A percentile compares a stretch with the other conserved stretches of the same genome.
Evolutionary conservation across 305 asterid genomes (phyloP).

Genomic region (Salvia sclarea): DNA sequence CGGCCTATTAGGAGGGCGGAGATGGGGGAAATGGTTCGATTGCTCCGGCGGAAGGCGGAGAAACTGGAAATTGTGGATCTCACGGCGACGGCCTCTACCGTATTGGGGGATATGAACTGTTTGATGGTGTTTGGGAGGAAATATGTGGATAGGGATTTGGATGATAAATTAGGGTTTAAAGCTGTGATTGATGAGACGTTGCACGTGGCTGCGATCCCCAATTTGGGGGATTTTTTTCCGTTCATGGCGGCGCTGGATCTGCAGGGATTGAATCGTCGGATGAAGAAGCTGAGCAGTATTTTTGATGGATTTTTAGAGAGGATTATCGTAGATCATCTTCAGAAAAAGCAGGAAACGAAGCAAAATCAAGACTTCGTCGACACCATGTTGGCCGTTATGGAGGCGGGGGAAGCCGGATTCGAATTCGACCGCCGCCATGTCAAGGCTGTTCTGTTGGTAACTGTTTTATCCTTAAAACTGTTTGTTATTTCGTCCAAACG

Average conservation of each 20-base stretch:
- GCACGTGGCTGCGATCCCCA: constrained; percentile 22
- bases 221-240: constrained; percentile 49
- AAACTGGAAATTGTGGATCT: constrained; percentile 30
- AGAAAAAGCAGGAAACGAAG: constrained; percentile 11
- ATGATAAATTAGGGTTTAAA: constrained; percentile 39
- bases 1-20: constrained; percentile 25
- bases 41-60: constrained; percentile 6
- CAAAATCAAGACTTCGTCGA: constrained; percentile 36
- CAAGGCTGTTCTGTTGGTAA: constrained; percentile 56
- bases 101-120: constrained; percentile 37
- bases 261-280: constrained; percentile 38
- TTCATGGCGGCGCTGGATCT: constrained; percentile 41
- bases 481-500: background rate
- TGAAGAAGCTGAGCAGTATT: constrained; percentile 34
- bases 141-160: constrained; percentile 38
- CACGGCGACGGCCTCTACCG: constrained; percentile 22
- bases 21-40: background rate
- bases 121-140: constrained; percentile 45
- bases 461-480: background rate
- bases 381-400: constrained; percentile 39
- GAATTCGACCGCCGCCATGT: constrained; percentile 52
- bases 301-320: constrained; percentile 49
- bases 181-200: constrained; percentile 29
- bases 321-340: constrained; percentile 45
- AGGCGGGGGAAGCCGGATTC: constrained; percentile 49